Base-by-base conservation (phyloP, 2,329 filamentous ascomycete genomes). In the Colletotrichum shisoi region DNA sequence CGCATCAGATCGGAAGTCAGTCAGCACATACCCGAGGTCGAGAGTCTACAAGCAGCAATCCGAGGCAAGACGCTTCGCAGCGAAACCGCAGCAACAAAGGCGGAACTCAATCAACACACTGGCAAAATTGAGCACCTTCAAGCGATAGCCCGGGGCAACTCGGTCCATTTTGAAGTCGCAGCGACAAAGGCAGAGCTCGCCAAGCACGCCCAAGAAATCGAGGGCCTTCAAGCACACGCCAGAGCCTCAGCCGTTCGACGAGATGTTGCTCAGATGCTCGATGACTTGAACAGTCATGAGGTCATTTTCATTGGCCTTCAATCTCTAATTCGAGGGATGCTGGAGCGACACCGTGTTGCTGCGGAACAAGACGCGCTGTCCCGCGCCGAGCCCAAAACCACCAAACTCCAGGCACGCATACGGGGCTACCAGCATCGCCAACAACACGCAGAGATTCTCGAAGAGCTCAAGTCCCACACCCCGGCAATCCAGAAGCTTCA, bases 401-500 rank as follows among this genome's bases (percentile, higher is more conserved):
- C 80, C 21, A 79, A 83, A 27, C 81, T 96, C 1, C 92, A 96
- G 76, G 85, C 88, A 21, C 81, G 84, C 51, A 84, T 86, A 31
- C 85, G 91, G 70, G 92, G 89, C n/a, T 87, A 82, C 71, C 76
- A 89, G 17, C 84, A 84, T 71, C 86, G 92, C 63, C 82, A 88
- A 68, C 77, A 85, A 52, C 85, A 90, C 42, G 79, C 81, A 54
- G 81, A 83, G 2, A 82, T 94, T 51, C 83, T 96, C 15, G 86
- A 89, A 17, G 85, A 91, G 48, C 85, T 98, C 31, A 81, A 88
- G 58, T 87, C 88, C 2, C 87, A 92, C 71, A 87, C 90, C 44
- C 82, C 87, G 0, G 85, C 89, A 68, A 86, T 94, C 45, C 79
- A 87, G 27, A 80, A 88, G 39, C 82, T 97, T 2, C 95, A 99